A percentile compares a stretch with the other conserved stretches of the same genome.
These are phyloP conservation scores for maize (Zea mays) DNA, from an alignment of 176 grass and related monocot genomes.

Conservation along the genomic window Zm-B73-REFERENCE-NAM-5.0 NC_050105.1:108704501-108705000, in stretches of 20 bases:
- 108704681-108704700: conserved; percentile 27
- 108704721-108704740: neutral
- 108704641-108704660: conserved; percentile 32
- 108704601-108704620: conserved; percentile 29
- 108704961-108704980: too few species aligned
- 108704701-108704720: neutral
- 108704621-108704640: conserved; percentile 51
- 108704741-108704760: neutral
- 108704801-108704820: neutral
- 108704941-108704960: too few species aligned
- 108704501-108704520: too few species aligned
- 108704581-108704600: conserved; percentile 34
- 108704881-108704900: neutral
- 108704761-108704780: neutral
- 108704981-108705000: too few species aligned
- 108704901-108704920: neutral
- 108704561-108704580: neutral
- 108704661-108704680: neutral
- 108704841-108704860: neutral
- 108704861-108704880: neutral
- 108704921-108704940: too few species aligned
- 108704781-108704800: neutral
- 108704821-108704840: neutral
- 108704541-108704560: neutral
- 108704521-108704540: neutral